Conservation (phyloP, 2,329 filamentous ascomycete genomes). For the Fusarium buxicola region DNA sequence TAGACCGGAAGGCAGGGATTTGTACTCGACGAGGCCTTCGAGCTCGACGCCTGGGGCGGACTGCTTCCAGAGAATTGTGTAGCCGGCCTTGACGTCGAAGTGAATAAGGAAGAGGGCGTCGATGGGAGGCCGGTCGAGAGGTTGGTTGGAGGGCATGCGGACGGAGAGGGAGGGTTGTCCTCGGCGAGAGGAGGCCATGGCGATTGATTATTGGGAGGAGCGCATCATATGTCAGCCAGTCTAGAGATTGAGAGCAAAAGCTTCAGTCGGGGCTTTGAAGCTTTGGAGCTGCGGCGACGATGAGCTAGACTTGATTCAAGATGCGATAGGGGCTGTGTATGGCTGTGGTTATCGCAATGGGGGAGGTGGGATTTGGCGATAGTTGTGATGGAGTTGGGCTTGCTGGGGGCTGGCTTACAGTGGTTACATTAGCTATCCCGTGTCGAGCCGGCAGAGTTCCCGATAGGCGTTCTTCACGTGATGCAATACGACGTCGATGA, state of each 20-base stretch:
- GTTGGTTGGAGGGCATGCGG: slow-evolving; percentile 47
- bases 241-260: neutral
- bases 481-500: slow-evolving; percentile 19
- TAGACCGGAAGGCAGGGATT: slow-evolving; percentile 91
- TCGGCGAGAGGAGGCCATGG: slow-evolving; percentile 57
- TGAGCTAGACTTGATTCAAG: neutral
- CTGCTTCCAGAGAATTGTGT: slow-evolving; percentile 89
- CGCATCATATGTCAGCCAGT: slow-evolving; percentile 46
- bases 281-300: neutral
- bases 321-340: neutral
- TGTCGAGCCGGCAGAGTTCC: slow-evolving; percentile 9
- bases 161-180: slow-evolving; percentile 56
- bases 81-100: slow-evolving; percentile 93
- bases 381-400: slow-evolving; percentile 30
- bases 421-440: slow-evolving; percentile 38
- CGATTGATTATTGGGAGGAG: slow-evolving; percentile 43
- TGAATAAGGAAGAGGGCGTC: slow-evolving; percentile 88
- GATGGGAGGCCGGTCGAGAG: slow-evolving; percentile 56
- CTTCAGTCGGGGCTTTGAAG: slow-evolving; percentile 9
- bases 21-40: slow-evolving; percentile 93
- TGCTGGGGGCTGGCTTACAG: slow-evolving; percentile 38
- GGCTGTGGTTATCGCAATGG: slow-evolving; percentile 20
- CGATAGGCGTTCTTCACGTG: slow-evolving; percentile 45
- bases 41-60: slow-evolving; percentile 76
- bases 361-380: slow-evolving; percentile 29